These are phyloP conservation scores for Deuterostichococcus epilithicus DNA, from an alignment of 139 green algal species.

Conservation along the genomic window DNA sequence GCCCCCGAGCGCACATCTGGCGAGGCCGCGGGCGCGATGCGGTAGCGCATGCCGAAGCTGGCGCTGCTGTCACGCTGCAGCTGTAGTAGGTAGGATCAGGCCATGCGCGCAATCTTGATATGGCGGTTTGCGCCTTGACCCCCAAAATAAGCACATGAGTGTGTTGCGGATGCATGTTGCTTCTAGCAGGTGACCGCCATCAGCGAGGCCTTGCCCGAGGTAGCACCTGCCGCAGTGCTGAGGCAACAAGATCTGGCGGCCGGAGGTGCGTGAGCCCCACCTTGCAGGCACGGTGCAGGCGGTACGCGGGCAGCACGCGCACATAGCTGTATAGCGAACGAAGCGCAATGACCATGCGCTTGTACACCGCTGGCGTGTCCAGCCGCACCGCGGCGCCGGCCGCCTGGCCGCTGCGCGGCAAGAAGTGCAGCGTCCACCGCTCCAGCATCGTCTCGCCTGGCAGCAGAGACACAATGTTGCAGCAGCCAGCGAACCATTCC, in stretches of 20 bases:
- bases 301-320: conserved; percentile 67
- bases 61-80: conserved; percentile 19
- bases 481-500: not conserved
- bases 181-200: not conserved
- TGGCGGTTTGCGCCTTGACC: too few species aligned
- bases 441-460: conserved; percentile 45
- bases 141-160: too few species aligned
- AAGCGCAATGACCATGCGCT: conserved; percentile 57
- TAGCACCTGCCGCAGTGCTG: not conserved
- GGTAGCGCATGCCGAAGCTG: conserved; percentile 28
- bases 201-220: not conserved
- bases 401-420: conserved; percentile 7
- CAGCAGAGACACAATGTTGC: not conserved
- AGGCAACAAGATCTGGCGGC: conserved; percentile 1
- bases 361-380: conserved; percentile 47
- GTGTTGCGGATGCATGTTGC: not conserved
- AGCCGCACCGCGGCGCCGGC: conserved; percentile 23
- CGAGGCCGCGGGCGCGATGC: conserved; percentile 3
- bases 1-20: not conserved
- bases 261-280: conserved; percentile 35
- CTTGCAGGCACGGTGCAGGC: conserved; percentile 51
- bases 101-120: too few species aligned
- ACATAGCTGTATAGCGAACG: conserved; percentile 68
- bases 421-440: conserved; percentile 55
- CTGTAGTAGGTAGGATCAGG: too few species aligned